These are phyloP conservation scores for Solanum chacoense DNA, from an alignment of 305 asterid species.

Conservation along the genomic window DNA sequence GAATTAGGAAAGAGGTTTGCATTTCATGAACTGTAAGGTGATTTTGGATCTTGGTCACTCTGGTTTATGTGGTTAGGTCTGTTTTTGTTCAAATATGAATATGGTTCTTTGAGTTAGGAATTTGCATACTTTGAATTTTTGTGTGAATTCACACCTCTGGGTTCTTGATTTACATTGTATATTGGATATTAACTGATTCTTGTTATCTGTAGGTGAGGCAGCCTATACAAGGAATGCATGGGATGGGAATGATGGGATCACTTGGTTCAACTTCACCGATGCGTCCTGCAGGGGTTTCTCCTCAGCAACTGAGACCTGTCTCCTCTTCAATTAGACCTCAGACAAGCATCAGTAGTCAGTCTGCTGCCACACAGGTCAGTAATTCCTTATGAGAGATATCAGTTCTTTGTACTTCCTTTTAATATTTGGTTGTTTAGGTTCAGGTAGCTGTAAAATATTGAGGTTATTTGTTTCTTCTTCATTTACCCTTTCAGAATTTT, in stretches of 20 bases:
- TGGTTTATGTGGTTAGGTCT: background rate
- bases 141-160: slow-evolving; percentile 4
- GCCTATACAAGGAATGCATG: slow-evolving; percentile 46
- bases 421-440: background rate
- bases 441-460: background rate
- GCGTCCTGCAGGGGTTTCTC: slow-evolving; percentile 45
- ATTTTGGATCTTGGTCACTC: background rate
- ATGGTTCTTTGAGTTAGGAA: background rate
- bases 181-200: background rate
- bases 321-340: slow-evolving; percentile 56
- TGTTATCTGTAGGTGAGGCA: slow-evolving; percentile 44
- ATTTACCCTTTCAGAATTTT: slow-evolving; percentile 36
- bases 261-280: slow-evolving; percentile 51
- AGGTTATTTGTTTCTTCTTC: background rate
- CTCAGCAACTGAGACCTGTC: slow-evolving; percentile 56
- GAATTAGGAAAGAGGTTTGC: background rate
- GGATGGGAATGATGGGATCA: slow-evolving; percentile 58
- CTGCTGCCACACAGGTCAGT: slow-evolving; percentile 59
- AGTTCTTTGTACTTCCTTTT: background rate
- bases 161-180: background rate
- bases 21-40: background rate
- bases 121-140: background rate
- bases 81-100: background rate
- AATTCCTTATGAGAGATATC: background rate
- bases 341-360: slow-evolving; percentile 35